Percentiles rank a stretch among this genome's conserved stretches.
These are phyloP conservation scores for sunflower (Helianthus annuus) DNA, from an alignment of 129 eudicot genomes.

Conservation along the genomic window HanXRQr2.0-SUNRISE NC_035437.2:1352014-1352513, in stretches of 20 bases:
- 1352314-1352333: too few relatives aligned
- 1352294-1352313: too few relatives aligned
- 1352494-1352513: constrained; percentile 59
- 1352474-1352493: constrained; percentile 48
- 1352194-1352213: constrained; percentile 90
- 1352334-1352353: too few relatives aligned
- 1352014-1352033: neutral
- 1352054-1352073: constrained; percentile 82
- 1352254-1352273: constrained; percentile 76
- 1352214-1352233: constrained; percentile 89
- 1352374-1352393: constrained; percentile 95
- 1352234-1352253: constrained; percentile 72
- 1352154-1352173: constrained; percentile 84
- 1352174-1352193: constrained; percentile 70
- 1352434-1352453: constrained; percentile 65
- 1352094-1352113: constrained; percentile 83
- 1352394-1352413: constrained; percentile 85
- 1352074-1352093: constrained; percentile 78
- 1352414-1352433: constrained; percentile 44
- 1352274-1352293: constrained; percentile 58
- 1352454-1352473: constrained; percentile 62
- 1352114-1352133: constrained; percentile 71
- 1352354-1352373: constrained; percentile 54
- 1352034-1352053: constrained; percentile 24
- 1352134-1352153: constrained; percentile 92